Evolutionary conservation across 2,329 filamentous ascomycete genomes (phyloP), one percentile per base, ranked within the genome.

Genomic region (Emmonsiellopsis sp.): DNA sequence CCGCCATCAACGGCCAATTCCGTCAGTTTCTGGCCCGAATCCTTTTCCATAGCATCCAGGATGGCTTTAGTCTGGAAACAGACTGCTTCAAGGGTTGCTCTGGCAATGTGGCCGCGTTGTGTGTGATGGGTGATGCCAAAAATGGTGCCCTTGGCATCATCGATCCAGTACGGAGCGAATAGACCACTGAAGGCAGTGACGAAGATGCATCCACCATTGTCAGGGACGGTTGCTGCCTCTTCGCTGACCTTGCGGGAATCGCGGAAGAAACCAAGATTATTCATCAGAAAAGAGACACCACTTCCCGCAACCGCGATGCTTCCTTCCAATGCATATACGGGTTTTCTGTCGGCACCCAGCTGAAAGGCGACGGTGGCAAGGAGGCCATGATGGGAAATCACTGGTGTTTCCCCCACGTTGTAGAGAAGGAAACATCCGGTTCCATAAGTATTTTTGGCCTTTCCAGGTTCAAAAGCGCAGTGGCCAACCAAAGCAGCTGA

Each of bases 31-130:
- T 91, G 84, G 37, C 84, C 84, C 51, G 85, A 90, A 71, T 95
- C 90, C 61, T 85, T 83, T 65, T 87, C 88, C 90, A 95, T 95
- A 57, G 90, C 89, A 65, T 93, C 85, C 26, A 95, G 80, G 63
- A 95, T 95, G 20, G 90, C 90, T 63, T 90, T 90, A 26, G 89
- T 95, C 71, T 95, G 90, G 76, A 88, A 94, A 74, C 90, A 95
- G 38, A 88, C 91, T 4, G 90, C 89, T 72, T 95, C 90, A 51
- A 95, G 81, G 0, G 90, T 95, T 37, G 90, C 90, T 56, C 90
- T 85, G 44, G 89, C 89, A 62, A 95, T 89, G 68, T 95, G 90
- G 13, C 88, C 88, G 62, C 84, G 84, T 65, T 89, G 80, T 0
- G 90, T 95, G 72, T 90, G 86, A 62, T 91, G 86, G 0, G 89